Base-by-base conservation (phyloP, 441 rosid species). In the Adansonia grandidieri region DNA sequence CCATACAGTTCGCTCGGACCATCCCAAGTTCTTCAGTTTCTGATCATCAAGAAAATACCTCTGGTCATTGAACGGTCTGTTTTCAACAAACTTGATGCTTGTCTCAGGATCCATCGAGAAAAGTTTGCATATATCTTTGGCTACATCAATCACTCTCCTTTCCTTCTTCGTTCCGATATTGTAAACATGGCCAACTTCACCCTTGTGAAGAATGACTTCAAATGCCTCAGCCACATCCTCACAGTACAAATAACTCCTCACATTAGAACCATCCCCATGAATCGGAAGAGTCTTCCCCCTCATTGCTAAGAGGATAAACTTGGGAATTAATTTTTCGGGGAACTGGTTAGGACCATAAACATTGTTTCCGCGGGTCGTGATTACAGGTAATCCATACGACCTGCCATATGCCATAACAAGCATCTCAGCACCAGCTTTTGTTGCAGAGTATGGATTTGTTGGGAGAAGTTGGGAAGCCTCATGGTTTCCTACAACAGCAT, bases 171-270 rank as follows among this genome's bases (percentile, higher is more conserved):
- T 94, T 79, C 98, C 97, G 1, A 94, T 85, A 51, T 94, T 94
- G 84, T 94, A 94, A 40, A 94, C 96, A 83, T 94, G 98, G 64
- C 95, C 95, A 17, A 94, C 95, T 83, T 90, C 97, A 40, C 98
- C 98, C 89, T 84, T 91, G 89, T 94, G 98, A 78, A 94, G 93
- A 81, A 94, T 86, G 78, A 86, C 88, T 82, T 94, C 98, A 83
- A 94, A 94, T 13, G 98, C 97, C 90, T 94, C 98, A 14, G 97
- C 98, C 75, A 94, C 98, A 84, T 94, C 98, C 87, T 94, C 98
- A n/a, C 98, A 92, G 78, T 92, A 92, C 56, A 94, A 80, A 72
- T 94, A 94, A 77, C 98, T 94, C 79, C 98, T 86, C 66, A 94
- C 98, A 22, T 94, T 94, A 57, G 92, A 81, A 66, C 98, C 98